Base-by-base conservation (phyloP, 495 filamentous ascomycete species). In the Cryomyces minteri region DNA sequence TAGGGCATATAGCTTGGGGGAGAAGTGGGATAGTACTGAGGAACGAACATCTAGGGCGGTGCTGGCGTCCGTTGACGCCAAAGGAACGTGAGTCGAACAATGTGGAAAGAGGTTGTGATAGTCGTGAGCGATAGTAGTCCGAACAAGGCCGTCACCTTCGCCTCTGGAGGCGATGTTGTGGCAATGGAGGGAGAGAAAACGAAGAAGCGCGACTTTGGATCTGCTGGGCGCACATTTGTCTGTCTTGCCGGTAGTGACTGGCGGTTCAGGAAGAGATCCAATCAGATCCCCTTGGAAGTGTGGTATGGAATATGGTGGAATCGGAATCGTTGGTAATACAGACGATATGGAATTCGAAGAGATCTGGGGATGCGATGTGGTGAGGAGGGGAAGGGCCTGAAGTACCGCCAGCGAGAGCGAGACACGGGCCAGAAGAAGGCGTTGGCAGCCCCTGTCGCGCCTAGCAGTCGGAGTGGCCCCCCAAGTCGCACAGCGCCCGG, bases 1-100 rank as follows among this genome's bases (percentile, higher is more conserved):
- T 52, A 57, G 44, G 51, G 48, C 48, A 55, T 48, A 46, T 60
- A 60, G 46, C 51, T 47, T 29, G 59, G 57, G 9, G 58, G 53
- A 40, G 56, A 55, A 31, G 49, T 54, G 28, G 59, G 53, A 48
- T 62, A 62, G 41, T 55, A 53, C 29, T 54, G 48, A 33, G 42
- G 45, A 48, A 56, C 54, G 53, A 55, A 51, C 57, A 60, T 58
- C 48, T 32, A 42, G 39, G 47, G 47, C 45, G 48, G n/a, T n/a
- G n/a, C n/a, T n/a, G n/a, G n/a, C n/a, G n/a, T n/a, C n/a, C n/a
- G n/a, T n/a, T n/a, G n/a, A n/a, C n/a, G 42, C 43, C 46, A 57
- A 49, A 43, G 47, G 40, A 50, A 42, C 47, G 49, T 43, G 39
- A 33, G n/a, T n/a, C n/a, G n/a, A 28, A 41, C 30, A 46, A 30